A percentile compares a stretch with the other conserved stretches of the same genome.
Evolutionary conservation across 1,284 basidiomycete species (phyloP).

Genomic region (Grifola frondosa): DNA sequence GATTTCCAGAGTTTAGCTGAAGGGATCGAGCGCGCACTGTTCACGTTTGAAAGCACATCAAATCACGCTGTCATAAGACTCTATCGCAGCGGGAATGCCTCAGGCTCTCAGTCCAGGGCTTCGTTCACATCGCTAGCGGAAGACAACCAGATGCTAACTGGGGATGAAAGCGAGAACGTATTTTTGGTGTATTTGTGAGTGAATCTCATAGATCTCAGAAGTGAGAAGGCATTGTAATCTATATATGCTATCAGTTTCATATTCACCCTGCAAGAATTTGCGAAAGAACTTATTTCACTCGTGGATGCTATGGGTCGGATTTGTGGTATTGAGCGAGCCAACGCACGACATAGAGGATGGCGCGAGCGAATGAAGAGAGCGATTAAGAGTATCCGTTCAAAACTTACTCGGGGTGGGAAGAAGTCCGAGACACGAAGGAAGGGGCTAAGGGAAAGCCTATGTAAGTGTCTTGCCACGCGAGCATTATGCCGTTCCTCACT

Average conservation of each 20-base stretch:
- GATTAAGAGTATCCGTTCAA: no score
- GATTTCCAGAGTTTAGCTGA: conserved; percentile 67
- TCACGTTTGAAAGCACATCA: conserved; percentile 77
- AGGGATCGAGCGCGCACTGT: conserved; percentile 67
- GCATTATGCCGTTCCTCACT: conserved; percentile 6
- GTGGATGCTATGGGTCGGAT: conserved; percentile 80
- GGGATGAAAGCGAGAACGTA: conserved; percentile 61
- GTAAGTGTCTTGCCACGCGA: conserved; percentile 17
- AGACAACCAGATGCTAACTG: conserved; percentile 40
- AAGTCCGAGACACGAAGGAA: conserved; percentile 2
- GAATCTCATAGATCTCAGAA: background rate
- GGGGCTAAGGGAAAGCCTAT: conserved; percentile 24
- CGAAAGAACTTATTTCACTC: conserved; percentile 76
- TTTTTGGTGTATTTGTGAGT: conserved; percentile 90
- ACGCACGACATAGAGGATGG: conserved; percentile 39
- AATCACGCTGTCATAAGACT: conserved; percentile 79
- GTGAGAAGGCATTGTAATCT: background rate
- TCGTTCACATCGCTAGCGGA: conserved; percentile 35
- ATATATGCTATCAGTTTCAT: conserved; percentile 63
- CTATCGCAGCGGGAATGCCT: conserved; percentile 60
- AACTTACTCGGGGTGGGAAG: conserved; percentile 3
- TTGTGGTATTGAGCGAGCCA: conserved; percentile 58
- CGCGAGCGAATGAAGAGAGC: conserved; percentile 37
- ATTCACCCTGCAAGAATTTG: conserved; percentile 91
- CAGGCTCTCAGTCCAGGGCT: conserved; percentile 30